Conservation (phyloP, 2,329 filamentous ascomycete genomes). For the Cercospora sesami region DNA sequence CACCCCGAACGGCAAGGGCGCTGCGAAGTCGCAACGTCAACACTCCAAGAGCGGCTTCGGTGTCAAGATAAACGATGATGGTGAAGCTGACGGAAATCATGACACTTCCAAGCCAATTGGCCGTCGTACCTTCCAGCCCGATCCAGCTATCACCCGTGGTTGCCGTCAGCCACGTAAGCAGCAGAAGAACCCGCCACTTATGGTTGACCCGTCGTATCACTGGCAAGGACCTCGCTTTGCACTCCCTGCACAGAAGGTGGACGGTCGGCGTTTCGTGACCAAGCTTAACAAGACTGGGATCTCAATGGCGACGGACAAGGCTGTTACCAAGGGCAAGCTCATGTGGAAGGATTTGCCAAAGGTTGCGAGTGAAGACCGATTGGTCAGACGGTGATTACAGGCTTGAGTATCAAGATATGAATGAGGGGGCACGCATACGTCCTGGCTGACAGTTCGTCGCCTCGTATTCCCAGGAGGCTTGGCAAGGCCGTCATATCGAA, state of each 20-base stretch:
- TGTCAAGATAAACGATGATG: neutral
- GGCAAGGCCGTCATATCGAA: neutral
- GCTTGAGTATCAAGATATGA: neutral
- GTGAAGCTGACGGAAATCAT: neutral
- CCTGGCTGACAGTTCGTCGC: neutral
- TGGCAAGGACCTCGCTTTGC: conserved; percentile 2
- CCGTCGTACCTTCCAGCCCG: conserved; percentile 5
- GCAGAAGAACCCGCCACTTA: conserved; percentile 5
- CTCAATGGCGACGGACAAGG: conserved; percentile 7
- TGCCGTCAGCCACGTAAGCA: conserved; percentile 7
- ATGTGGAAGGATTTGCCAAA: conserved; percentile 4
- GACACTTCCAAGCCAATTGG: neutral
- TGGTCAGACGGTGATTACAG: neutral
- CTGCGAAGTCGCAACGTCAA: neutral
- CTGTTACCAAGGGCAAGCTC: conserved; percentile 4
- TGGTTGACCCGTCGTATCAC: conserved; percentile 4
- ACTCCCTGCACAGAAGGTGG: conserved; percentile 6
- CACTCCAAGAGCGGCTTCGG: neutral
- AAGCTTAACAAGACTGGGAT: conserved; percentile 8
- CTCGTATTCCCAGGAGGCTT: neutral
- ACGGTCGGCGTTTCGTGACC: conserved; percentile 1
- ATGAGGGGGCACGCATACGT: neutral
- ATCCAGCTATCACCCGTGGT: conserved; percentile 2
- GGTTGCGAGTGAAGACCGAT: neutral
- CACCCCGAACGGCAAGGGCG: neutral